Base-by-base conservation (phyloP, 2,329 filamentous ascomycete species). In the Cryoendolithus antarcticus region DNA sequence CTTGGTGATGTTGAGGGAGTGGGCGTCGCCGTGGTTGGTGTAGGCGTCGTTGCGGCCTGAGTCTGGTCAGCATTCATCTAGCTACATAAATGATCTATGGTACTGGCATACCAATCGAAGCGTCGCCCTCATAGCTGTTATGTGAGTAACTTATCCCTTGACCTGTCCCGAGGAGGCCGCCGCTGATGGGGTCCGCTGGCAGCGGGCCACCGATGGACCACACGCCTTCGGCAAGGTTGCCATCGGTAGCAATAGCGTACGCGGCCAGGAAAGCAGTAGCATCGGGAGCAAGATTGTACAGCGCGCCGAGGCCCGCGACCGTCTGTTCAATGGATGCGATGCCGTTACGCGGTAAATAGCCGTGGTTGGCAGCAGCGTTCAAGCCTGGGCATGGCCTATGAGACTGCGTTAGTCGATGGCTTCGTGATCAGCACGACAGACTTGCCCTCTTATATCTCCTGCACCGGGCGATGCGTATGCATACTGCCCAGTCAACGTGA, bases 101-200 rank as follows among this genome's bases (percentile, higher is more conserved):
- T 4, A 33, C n/a, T n/a, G n/a, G n/a, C n/a, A 8, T 21, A 37
- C 36, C 48, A 34, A 53, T 51, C 19, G 49, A 51, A 8, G 39
- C 49, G 38, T 62, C 59, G 6, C 48, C 44, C 45, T 62, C 58
- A 42, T 59, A 62, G 31, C 53, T 52, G 45, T 58, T 59, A 48
- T 61, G 58, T 6, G 48, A 45, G 31, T 47, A 49, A 4, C 48
- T 49, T 24, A 53, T 44, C 33, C 45, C 56, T 47, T 46, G 53
- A 35, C 39, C 37, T 32, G 38, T 35, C 21, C 48, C 48, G 15
- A 53, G 44, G 10, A 51, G 33, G 31, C 37, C 38, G 6, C 13
- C 28, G 12, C 40, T 46, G 8, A 46, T 35, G 5, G 28, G 27
- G 29, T 48, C 38, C 8, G 40, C 21, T 12, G 47, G 41, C 4